Conservation (phyloP, 228 moss, liverwort and hornwort species). For the Sphagnum magellanicum region DNA sequence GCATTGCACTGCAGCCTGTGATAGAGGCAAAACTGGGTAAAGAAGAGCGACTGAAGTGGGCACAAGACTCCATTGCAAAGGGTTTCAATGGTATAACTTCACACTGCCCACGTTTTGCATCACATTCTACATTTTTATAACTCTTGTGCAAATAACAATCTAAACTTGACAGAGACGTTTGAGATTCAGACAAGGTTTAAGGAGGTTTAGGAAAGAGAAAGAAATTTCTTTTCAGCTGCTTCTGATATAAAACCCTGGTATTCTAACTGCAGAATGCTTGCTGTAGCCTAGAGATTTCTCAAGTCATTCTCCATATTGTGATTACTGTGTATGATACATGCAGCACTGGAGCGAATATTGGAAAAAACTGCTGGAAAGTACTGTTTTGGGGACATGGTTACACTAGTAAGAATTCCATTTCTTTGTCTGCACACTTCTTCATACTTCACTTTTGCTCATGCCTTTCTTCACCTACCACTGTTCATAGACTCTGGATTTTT, state of each 20-base stretch:
- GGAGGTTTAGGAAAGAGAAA: too few species aligned
- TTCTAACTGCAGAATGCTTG: neutral
- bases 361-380: slow-evolving; percentile 54
- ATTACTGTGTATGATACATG: slow-evolving; percentile 5
- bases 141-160: too few species aligned
- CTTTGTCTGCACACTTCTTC: neutral
- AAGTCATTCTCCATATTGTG: neutral
- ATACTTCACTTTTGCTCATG: slow-evolving; percentile 4
- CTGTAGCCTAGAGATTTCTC: neutral
- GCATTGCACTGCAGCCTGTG: slow-evolving; percentile 21
- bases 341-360: slow-evolving; percentile 56
- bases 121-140: neutral
- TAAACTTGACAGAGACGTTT: too few species aligned
- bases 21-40: slow-evolving; percentile 35
- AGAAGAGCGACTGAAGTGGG: slow-evolving; percentile 60
- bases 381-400: slow-evolving; percentile 71
- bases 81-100: slow-evolving; percentile 47
- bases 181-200: too few species aligned
- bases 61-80: slow-evolving; percentile 24
- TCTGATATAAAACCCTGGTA: too few species aligned
- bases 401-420: slow-evolving; percentile 42
- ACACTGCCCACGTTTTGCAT: neutral
- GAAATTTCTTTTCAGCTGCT: too few species aligned
- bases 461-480: neutral
- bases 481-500: neutral